Evolutionary conservation across 257 asterid genomes (phyloP), one percentile per base, ranked within the genome.

Genomic region (Cordia subcordata): DNA sequence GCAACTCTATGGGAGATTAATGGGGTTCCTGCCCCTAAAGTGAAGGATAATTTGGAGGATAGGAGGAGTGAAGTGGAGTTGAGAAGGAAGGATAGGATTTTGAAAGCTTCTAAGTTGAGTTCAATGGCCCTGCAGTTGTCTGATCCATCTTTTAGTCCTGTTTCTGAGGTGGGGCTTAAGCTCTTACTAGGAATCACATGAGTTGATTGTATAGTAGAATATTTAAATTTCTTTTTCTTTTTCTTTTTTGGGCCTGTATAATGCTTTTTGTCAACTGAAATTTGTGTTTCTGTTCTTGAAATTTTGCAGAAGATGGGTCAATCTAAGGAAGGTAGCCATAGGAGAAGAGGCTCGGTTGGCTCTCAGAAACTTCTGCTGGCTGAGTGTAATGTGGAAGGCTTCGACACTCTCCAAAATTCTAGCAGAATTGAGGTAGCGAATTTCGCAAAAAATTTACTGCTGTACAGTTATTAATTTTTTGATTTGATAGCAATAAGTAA

Each of bases 1-100:
- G 95, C 96, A 58, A 79, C 87, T 68, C 71, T 85, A 53, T 91
- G 98, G 98, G 98, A 83, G 79, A 80, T 81, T 54, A 79, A 90
- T 75, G 87, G 77, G 11, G 67, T 85, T 78, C 64, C 77, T 67
- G 66, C 86, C 9, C 70, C 88, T 19, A 77, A 82, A 70, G 61
- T 55, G 63, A 82, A 69, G 62, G 77, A 72, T 13, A 47, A 45
- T 73, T 35, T 78, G 75, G 85, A 76, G 32, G 81, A 76, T 37
- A 67, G 23, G 37, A 63, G 55, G 20, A 77, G 71, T 74, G 95
- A 72, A 64, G 65, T 57, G 37, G 86, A 73, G 70, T 50, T 64
- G 72, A 64, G 57, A 53, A 76, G 75, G 15, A 76, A 68, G 64
- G 76, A 79, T 9, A 71, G 72, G 69, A 40, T 39, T 74, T 63